Conservation (phyloP, 176 grass and related monocot genomes). For the Urochloa ruziziensis region DNA sequence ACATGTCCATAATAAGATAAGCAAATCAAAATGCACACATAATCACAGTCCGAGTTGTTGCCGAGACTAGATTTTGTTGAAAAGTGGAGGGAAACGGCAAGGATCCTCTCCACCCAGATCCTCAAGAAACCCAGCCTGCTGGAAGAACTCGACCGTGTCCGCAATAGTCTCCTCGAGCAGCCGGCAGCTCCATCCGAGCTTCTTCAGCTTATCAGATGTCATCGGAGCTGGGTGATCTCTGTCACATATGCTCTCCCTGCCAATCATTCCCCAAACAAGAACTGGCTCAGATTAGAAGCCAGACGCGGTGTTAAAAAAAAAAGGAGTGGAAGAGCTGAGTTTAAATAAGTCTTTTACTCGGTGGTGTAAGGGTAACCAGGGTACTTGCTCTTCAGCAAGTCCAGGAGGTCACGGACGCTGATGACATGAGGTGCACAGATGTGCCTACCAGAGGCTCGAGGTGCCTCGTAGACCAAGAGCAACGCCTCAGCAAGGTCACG, state of each 20-base stretch:
- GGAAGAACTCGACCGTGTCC: slow-evolving; percentile 32
- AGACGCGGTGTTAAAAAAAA: background rate
- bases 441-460: slow-evolving; percentile 26
- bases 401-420: slow-evolving; percentile 4
- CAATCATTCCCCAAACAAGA: background rate
- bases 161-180: slow-evolving; percentile 33
- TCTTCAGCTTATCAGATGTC: slow-evolving; percentile 42
- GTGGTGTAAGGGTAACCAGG: slow-evolving; percentile 24
- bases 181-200: slow-evolving; percentile 48
- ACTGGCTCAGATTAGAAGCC: background rate
- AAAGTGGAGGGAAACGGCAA: slow-evolving; percentile 18
- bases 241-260: slow-evolving; percentile 22
- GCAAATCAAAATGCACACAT: background rate
- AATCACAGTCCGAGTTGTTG: background rate
- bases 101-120: background rate
- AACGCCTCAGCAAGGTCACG: slow-evolving; percentile 25
- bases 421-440: slow-evolving; percentile 37
- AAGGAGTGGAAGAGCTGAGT: background rate
- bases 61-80: slow-evolving; percentile 31
- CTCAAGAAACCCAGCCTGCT: slow-evolving; percentile 27
- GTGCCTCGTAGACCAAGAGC: slow-evolving; percentile 29
- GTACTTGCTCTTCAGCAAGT: slow-evolving; percentile 38
- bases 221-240: slow-evolving; percentile 10
- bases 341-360: background rate
- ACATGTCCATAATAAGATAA: background rate